Base-by-base conservation (phyloP, 1,139 yeast species). In the Scheffersomyces insectosa region DNA sequence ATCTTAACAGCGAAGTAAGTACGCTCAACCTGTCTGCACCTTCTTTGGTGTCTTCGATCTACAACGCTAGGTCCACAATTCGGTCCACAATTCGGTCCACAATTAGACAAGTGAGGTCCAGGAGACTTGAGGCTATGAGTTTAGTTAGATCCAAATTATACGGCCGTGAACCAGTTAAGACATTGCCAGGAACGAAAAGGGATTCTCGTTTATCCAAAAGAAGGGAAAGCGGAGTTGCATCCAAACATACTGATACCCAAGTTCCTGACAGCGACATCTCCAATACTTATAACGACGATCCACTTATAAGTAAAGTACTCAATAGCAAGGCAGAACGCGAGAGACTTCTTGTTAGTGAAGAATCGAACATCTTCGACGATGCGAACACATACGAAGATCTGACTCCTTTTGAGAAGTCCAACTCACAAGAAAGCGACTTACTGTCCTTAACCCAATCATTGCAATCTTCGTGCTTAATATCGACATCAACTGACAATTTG, bases 401-500 rank as follows among this genome's bases (percentile, higher is more conserved):
- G 25, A 20, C 25, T 1, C 25, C 25, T 6, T 20, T 20, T 7
- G 25, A 20, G 25, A 20, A 20, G 8, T 20, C 25, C 8, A 20
- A 20, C 25, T 20, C 25, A 20, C 25, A 20, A 20, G 25, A 20
- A 20, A 20, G 25, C 8, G 25, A 20, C 25, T 20, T 20, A 2
- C 25, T 5, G 25, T 31, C 34, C 7, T 15, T 14, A 5, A 13
- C 34, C n/a, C 34, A 31, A 12, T 35, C 35, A 7, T 36, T 33
- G 6, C 37, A 10, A 13, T 45, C 45, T 27, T 42, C 48, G 3
- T 41, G 56, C 27, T 49, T 54, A 41, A 58, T 56, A 12, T 51
- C 60, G 1, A 48, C 47, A n/a, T 57, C 66, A 2, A 53, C 61
- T 14, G 68, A 62, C 36, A 65, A 64, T 41, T 50, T 52, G 38